These are phyloP conservation scores for Lanmaoa pseudosensibilis DNA, from an alignment of 768 basidiomycete species.

Conservation along the genomic window DNA sequence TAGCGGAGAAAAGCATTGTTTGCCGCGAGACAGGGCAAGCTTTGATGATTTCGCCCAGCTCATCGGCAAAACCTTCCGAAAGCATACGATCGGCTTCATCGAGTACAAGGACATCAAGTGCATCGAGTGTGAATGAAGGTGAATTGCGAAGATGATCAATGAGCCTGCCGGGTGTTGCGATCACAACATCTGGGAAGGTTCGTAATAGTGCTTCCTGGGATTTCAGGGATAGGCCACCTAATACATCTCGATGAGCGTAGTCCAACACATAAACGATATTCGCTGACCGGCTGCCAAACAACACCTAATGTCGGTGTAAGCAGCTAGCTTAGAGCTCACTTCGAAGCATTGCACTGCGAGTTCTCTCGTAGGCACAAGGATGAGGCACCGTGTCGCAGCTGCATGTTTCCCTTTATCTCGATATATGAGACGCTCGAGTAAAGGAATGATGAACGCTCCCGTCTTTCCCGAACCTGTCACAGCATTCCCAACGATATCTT, in stretches of 20 bases:
- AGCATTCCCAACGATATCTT: conserved; percentile 94
- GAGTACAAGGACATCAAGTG: conserved; percentile 89
- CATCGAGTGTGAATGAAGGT: conserved; percentile 87
- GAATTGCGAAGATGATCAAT: conserved; percentile 98
- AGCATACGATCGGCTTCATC: conserved; percentile 99
- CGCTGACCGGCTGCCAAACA: conserved; percentile 84
- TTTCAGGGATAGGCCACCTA: conserved; percentile 91
- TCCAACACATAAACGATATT: conserved; percentile 4
- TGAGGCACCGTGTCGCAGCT: conserved; percentile 84
- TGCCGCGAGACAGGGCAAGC: conserved; percentile 86
- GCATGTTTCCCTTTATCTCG: conserved; percentile 87
- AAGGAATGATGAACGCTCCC: conserved; percentile 93
- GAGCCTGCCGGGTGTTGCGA: conserved; percentile 95
- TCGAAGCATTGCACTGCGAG: conserved; percentile 95
- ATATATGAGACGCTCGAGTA: conserved; percentile 89
- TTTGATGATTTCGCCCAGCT: conserved; percentile 89
- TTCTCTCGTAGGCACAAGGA: conserved; percentile 94
- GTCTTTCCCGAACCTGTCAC: conserved; percentile 99
- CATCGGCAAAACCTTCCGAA: conserved; percentile 92
- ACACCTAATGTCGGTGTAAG: conserved; percentile 86
- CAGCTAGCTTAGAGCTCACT: conserved; percentile 81
- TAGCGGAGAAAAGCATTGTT: conserved; percentile 98
- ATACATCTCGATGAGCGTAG: conserved; percentile 7
- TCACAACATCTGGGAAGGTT: conserved; percentile 87
- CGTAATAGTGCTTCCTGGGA: conserved; percentile 86